A percentile compares a stretch with the other conserved stretches of the same genome.
phyloP scores from a whole-genome alignment of 1,139 yeast genomes.

The Kazachstania sp. region DNA sequence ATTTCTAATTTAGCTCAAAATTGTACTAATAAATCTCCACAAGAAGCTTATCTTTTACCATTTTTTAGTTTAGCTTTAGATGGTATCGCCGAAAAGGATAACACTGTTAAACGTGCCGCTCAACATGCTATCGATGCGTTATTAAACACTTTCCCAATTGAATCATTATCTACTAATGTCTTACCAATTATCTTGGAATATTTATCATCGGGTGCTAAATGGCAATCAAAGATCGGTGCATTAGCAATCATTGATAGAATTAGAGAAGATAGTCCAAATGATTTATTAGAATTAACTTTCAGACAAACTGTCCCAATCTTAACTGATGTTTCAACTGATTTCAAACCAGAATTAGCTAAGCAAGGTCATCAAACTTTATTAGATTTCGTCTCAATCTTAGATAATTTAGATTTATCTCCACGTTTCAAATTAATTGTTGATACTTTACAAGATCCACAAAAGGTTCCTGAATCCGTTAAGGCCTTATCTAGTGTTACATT shows the following conservation, averaged over 20 bases:
- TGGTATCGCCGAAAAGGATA: conserved; percentile 75
- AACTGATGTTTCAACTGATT: conserved; percentile 86
- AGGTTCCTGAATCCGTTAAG: conserved; percentile 83
- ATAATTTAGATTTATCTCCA: conserved; percentile 84
- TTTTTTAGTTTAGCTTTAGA: conserved; percentile 53
- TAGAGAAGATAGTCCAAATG: conserved; percentile 74
- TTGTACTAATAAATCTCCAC: conserved; percentile 60
- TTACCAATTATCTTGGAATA: conserved; percentile 54
- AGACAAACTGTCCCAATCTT: conserved; percentile 72
- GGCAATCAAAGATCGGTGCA: conserved; percentile 86
- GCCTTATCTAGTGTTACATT: conserved; percentile 88
- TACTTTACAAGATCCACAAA: conserved; percentile 82
- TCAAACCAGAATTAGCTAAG: conserved; percentile 90
- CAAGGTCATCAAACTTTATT: conserved; percentile 67
- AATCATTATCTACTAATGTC: conserved; percentile 66
- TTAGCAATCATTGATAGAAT: conserved; percentile 64
- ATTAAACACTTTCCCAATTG: conserved; percentile 63
- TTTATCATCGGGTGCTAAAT: conserved; percentile 74
- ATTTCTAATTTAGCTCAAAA: conserved; percentile 60
- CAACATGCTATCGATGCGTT: conserved; percentile 60
- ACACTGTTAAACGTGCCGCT: conserved; percentile 75
- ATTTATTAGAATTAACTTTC: conserved; percentile 74
- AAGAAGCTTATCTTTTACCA: conserved; percentile 63
- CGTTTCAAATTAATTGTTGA: conserved; percentile 79
- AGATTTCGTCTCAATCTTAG: conserved; percentile 70